Percentiles rank a stretch among this genome's conserved stretches.
These are phyloP conservation scores for Eucalyptus grandis DNA, from an alignment of 345 rosid species.

Conservation along the genomic window DNA sequence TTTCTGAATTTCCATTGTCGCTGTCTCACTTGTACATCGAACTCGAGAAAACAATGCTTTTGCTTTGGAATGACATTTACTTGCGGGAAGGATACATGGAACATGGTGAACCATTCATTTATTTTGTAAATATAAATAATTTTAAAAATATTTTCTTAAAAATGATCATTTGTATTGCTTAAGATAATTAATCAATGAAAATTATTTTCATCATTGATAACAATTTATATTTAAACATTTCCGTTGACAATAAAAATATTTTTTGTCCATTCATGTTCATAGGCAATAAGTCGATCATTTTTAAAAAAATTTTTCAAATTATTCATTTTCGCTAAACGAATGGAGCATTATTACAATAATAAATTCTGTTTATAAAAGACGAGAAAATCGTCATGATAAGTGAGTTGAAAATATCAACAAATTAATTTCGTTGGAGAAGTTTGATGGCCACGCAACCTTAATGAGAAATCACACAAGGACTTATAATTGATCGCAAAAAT, in stretches of 20 bases:
- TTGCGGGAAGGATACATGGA: background rate
- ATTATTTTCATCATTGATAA: background rate
- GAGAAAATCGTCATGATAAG: background rate
- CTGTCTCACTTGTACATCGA: background rate
- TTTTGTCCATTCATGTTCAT: background rate
- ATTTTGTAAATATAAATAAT: too few species aligned
- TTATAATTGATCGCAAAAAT: background rate
- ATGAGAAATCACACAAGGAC: background rate
- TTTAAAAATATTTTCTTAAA: too few species aligned
- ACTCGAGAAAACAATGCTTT: background rate
- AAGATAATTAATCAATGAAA: background rate
- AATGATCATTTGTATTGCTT: background rate
- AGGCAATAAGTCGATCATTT: fast-evolving
- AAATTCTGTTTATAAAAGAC: background rate
- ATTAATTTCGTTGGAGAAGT: background rate
- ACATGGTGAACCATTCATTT: background rate
- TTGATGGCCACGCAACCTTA: background rate
- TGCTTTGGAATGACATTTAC: background rate
- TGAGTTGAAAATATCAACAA: background rate
- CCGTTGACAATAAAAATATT: too few species aligned
- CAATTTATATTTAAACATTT: too few species aligned
- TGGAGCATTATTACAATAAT: fast-evolving
- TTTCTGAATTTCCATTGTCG: background rate
- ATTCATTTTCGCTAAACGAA: too few species aligned
- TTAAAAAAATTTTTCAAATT: too few species aligned